Evolutionary conservation across 345 rosid genomes (phyloP).

Genomic region (Eucalyptus rudis): DNA sequence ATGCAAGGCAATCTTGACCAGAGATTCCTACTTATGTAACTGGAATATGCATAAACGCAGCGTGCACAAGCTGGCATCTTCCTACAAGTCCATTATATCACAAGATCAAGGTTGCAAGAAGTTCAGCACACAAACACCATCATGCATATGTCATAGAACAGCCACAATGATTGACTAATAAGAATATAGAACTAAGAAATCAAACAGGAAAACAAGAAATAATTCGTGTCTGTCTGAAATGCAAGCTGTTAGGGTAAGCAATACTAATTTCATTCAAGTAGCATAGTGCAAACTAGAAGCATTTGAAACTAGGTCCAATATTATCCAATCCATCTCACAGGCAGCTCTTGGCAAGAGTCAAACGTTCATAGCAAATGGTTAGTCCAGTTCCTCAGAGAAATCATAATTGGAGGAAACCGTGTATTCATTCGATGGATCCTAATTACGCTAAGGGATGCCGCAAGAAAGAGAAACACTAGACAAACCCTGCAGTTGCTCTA

Average conservation of each 20-base stretch:
- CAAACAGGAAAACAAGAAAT: neutral
- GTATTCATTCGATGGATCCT: no score
- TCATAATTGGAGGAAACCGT: no score
- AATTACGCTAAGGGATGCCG: no score
- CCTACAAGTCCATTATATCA: fast-evolving
- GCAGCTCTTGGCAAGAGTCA: no score
- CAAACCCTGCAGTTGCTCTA: neutral
- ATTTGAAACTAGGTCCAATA: no score
- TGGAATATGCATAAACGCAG: neutral
- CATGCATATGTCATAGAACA: fast-evolving
- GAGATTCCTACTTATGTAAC: fast-evolving
- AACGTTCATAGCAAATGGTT: no score
- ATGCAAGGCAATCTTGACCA: neutral
- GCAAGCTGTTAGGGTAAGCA: fast-evolving
- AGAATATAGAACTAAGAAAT: neutral
- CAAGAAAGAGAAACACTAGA: no score
- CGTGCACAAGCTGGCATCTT: fast-evolving
- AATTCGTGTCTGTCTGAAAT: neutral
- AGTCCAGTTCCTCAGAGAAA: no score
- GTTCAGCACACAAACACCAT: fast-evolving
- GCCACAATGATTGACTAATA: no score
- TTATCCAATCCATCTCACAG: no score
- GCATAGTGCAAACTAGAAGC: neutral
- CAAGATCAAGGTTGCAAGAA: neutral
- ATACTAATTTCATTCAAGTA: fast-evolving